phyloP scores from a whole-genome alignment of 352 stramenopile genomes.

The Globisporangium rhizosaccharum region DNA sequence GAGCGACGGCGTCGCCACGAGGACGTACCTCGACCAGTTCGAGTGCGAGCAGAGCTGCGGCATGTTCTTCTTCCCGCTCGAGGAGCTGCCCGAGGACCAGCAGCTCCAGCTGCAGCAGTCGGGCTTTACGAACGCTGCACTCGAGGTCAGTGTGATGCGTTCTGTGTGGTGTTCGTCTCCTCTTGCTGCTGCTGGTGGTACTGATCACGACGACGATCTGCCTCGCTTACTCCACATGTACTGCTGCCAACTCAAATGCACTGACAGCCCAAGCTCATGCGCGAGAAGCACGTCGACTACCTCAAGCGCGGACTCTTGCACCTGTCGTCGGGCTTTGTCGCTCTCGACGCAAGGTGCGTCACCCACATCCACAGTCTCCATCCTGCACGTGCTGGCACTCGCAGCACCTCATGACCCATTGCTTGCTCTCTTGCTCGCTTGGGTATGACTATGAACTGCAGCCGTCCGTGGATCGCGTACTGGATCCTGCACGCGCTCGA shows the following conservation, averaged over 20 bases:
- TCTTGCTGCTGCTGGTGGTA: too few relatives aligned
- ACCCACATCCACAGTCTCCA: neutral
- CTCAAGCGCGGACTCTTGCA: constrained; percentile 62
- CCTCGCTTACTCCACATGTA: too few relatives aligned
- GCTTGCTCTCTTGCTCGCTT: neutral
- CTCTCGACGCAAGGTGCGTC: constrained; percentile 82
- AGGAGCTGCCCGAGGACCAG: constrained; percentile 61
- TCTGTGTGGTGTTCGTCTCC: neutral
- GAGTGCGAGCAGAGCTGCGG: constrained; percentile 87
- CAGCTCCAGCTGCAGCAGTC: constrained; percentile 80
- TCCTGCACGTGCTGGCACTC: neutral
- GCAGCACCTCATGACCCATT: too few relatives aligned
- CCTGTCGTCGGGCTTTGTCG: constrained; percentile 80
- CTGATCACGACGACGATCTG: neutral
- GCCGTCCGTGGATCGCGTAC: constrained; percentile 97
- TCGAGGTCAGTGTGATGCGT: constrained; percentile 22
- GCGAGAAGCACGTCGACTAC: constrained; percentile 80
- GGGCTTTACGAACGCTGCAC: constrained; percentile 68
- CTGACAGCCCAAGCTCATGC: constrained; percentile 60
- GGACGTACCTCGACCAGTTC: constrained; percentile 68
- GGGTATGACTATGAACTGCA: constrained; percentile 16
- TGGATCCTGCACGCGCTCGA: constrained; percentile 96
- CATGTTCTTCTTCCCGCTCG: constrained; percentile 91
- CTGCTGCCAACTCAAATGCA: too few relatives aligned
- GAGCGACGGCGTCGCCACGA: constrained; percentile 43